Percentiles rank a stretch among this genome's conserved stretches.
Conservation (phyloP, 345 rosid genomes). For the Brassica juncea region DNA sequence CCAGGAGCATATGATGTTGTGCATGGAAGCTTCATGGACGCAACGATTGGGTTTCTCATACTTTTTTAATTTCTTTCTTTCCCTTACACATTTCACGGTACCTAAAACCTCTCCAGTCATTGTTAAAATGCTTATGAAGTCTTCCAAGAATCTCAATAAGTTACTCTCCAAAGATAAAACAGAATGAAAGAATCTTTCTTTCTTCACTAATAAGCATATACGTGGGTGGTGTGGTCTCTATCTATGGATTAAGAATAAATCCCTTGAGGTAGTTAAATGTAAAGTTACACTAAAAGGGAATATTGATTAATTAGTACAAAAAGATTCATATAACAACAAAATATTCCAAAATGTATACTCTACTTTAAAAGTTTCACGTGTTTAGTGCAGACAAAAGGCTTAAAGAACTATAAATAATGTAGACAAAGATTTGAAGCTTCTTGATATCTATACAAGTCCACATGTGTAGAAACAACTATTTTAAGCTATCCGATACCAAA, state of each 20-base stretch:
- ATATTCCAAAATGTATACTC: slow-evolving; percentile 30
- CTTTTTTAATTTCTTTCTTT: slow-evolving; percentile 32
- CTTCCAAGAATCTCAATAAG: slow-evolving; percentile 27
- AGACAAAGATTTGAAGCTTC: slow-evolving; percentile 33
- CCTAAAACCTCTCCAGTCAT: slow-evolving; percentile 30
- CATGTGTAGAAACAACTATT: slow-evolving; percentile 3
- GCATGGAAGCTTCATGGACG: slow-evolving; percentile 29
- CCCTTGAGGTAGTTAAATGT: slow-evolving; percentile 33
- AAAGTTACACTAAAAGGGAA: slow-evolving; percentile 5
- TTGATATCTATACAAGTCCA: slow-evolving; percentile 20
- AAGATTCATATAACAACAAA: slow-evolving; percentile 33
- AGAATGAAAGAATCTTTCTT: slow-evolving; percentile 39
- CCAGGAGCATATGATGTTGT: slow-evolving; percentile 33
- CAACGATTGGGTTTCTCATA: slow-evolving; percentile 26
- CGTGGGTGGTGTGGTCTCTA: slow-evolving; percentile 37
- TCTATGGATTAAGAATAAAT: slow-evolving; percentile 39
- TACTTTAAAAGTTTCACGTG: slow-evolving; percentile 28
- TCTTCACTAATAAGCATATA: slow-evolving; percentile 40
- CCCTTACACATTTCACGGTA: slow-evolving; percentile 37
- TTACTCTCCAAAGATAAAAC: slow-evolving; percentile 24
- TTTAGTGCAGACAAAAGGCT: slow-evolving; percentile 10
- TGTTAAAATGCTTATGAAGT: slow-evolving; percentile 32
- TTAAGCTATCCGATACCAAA: slow-evolving; percentile 25
- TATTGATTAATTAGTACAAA: slow-evolving; percentile 24
- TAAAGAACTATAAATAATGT: slow-evolving; percentile 7